phyloP scores from a whole-genome alignment of 352 stramenopile genomes.

The Phytophthora aleatoria region DNA sequence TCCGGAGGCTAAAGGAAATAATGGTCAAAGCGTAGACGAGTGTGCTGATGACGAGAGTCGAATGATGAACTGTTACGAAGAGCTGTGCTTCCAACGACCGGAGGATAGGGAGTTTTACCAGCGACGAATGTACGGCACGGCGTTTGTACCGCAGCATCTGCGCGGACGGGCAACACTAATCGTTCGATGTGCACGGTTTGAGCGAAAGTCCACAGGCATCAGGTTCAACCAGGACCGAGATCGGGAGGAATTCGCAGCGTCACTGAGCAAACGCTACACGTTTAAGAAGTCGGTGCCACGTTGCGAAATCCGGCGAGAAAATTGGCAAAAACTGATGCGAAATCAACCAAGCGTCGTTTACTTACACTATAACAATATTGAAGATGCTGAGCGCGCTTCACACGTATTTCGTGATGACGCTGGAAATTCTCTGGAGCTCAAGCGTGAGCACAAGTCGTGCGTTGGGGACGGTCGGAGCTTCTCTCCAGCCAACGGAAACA shows the following conservation, averaged over 20 bases:
- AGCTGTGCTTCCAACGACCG: constrained; percentile 35
- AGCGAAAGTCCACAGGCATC: constrained; percentile 59
- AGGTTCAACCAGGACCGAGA: constrained; percentile 59
- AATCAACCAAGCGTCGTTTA: constrained; percentile 35
- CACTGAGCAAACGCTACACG: constrained; percentile 49
- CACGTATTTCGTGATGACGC: constrained; percentile 43
- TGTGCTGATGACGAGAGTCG: not conserved
- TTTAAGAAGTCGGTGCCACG: constrained; percentile 52
- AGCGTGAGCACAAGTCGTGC: constrained; percentile 35
- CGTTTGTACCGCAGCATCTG: constrained; percentile 48
- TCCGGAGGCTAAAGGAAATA: constrained; percentile 19
- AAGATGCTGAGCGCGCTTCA: constrained; percentile 45
- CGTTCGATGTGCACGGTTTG: constrained; percentile 40
- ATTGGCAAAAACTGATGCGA: constrained; percentile 49
- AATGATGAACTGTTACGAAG: constrained; percentile 41
- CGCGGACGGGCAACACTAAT: constrained; percentile 42
- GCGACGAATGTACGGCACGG: constrained; percentile 54
- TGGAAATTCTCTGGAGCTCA: constrained; percentile 43
- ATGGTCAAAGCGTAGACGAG: not conserved
- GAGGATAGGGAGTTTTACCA: constrained; percentile 54
- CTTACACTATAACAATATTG: constrained; percentile 52
- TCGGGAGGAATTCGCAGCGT: constrained; percentile 47
- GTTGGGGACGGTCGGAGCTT: constrained; percentile 24
- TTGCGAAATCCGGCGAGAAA: constrained; percentile 54
- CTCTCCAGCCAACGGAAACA: constrained; percentile 11